These are phyloP conservation scores for Saccharomycopsis synnaedendra DNA, from an alignment of 805 yeast species.

Conservation along the genomic window DNA sequence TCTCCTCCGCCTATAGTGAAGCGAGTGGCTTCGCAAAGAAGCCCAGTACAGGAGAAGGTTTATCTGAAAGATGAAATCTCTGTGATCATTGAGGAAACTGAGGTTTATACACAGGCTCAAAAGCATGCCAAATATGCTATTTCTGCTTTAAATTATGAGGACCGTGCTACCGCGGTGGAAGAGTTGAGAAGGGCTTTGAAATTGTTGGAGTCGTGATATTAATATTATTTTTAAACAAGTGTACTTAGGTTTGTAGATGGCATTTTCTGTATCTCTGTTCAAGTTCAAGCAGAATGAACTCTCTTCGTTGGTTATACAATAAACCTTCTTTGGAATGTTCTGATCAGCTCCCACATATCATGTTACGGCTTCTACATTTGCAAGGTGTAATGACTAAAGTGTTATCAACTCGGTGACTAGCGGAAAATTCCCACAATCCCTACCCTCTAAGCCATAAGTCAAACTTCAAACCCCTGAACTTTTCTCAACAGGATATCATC, in stretches of 20 bases:
- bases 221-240: neutral
- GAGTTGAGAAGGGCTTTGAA: slow-evolving; percentile 29
- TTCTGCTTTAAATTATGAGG: slow-evolving; percentile 72
- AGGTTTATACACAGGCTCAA: slow-evolving; percentile 47
- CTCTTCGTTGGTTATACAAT: neutral
- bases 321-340: too few species aligned
- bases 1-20: neutral
- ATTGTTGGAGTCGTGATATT: slow-evolving; percentile 3
- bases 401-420: too few species aligned
- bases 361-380: too few species aligned
- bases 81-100: slow-evolving; percentile 43
- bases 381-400: too few species aligned
- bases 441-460: too few species aligned
- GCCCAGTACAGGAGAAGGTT: neutral
- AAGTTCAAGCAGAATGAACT: neutral
- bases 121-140: slow-evolving; percentile 66
- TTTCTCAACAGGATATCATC: too few species aligned
- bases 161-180: slow-evolving; percentile 51
- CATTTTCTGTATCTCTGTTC: neutral
- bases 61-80: slow-evolving; percentile 27
- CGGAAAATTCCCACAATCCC: too few species aligned
- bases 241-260: neutral
- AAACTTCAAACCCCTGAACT: too few species aligned
- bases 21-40: neutral
- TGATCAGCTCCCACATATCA: too few species aligned